Conservation (phyloP, 75 land plant species). For the Pseudotsuga menziesii region DNA sequence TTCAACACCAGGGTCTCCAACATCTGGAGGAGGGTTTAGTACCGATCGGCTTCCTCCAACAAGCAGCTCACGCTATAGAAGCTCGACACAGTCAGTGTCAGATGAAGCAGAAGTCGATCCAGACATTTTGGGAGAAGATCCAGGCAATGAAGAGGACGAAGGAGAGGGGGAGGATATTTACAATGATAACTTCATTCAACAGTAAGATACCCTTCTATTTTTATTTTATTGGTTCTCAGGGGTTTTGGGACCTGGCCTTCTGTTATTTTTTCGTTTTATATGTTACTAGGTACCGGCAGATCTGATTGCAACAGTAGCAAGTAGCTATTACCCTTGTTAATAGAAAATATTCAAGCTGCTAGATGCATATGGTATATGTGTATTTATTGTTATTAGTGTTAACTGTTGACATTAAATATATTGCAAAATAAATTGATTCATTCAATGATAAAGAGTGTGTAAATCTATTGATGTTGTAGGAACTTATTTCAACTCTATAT, state of each 20-base stretch:
- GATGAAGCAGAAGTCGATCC: conserved; percentile 84
- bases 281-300: not conserved
- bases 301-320: not conserved
- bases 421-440: too few species aligned
- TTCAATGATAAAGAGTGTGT: too few species aligned
- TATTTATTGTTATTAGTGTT: too few species aligned
- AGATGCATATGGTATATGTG: too few species aligned
- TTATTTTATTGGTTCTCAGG: not conserved
- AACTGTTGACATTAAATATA: too few species aligned
- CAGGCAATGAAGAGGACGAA: conserved; percentile 61
- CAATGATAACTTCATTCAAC: conserved; percentile 84
- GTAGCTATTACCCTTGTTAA: not conserved
- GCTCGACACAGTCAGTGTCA: conserved; percentile 31
- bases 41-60: too few species aligned
- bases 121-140: conserved; percentile 43
- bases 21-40: too few species aligned
- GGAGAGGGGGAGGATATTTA: conserved; percentile 95
- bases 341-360: too few species aligned
- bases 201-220: conserved; percentile 9
- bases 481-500: too few species aligned
- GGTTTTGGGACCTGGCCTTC: not conserved
- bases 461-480: too few species aligned
- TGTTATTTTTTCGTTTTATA: not conserved
- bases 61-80: too few species aligned
- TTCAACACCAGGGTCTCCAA: too few species aligned